Evolutionary conservation across 345 rosid genomes (phyloP), one percentile per base, ranked within the genome.

Genomic region (Hibiscus syriacus): DNA sequence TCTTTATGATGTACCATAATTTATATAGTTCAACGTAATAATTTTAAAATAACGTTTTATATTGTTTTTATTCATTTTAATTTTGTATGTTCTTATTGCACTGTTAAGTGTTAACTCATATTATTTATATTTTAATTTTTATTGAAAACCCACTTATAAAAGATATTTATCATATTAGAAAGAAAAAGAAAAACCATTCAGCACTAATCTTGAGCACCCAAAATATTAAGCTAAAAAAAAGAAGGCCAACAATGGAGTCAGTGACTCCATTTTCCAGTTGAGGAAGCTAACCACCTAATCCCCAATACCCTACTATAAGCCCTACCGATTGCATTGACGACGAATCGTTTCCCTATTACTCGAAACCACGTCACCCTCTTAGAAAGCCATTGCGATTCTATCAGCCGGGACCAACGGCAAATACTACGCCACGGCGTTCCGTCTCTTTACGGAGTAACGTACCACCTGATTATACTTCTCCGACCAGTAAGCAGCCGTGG

Each of bases 321-420:
- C 17, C 64, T 22, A 1, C 1, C 27, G 2, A 27, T 46, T 48
- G 70, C 69, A 77, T 34, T 66, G 56, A 0, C 57, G 64, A 30
- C 12, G 10, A 12, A 17, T 58, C 0, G 71, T 11, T 36, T 45
- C 63, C 2, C 79, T n/a, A n/a, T n/a, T n/a, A n/a, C n/a, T n/a
- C n/a, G n/a, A n/a, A n/a, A n/a, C n/a, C n/a, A n/a, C 78, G 3
- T 56, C 16, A 11, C 12, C 17, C 75, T 4, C 32, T 26, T 3
- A 23, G 59, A 88, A 84, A 70, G 76, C 77, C 70, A 82, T 82
- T 4, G 78, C 80, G 12, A 90, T 84, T 76, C 80, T 85, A 72
- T 83, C 87, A 1, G 75, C 64, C 8, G 92, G 97, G 59, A 90
- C 78, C 83, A 84, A 66, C 26, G 92, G 93, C 60, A 90, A 68